These are phyloP conservation scores for Quercus gilva DNA, from an alignment of 306 rosid species.

Conservation along the genomic window DNA sequence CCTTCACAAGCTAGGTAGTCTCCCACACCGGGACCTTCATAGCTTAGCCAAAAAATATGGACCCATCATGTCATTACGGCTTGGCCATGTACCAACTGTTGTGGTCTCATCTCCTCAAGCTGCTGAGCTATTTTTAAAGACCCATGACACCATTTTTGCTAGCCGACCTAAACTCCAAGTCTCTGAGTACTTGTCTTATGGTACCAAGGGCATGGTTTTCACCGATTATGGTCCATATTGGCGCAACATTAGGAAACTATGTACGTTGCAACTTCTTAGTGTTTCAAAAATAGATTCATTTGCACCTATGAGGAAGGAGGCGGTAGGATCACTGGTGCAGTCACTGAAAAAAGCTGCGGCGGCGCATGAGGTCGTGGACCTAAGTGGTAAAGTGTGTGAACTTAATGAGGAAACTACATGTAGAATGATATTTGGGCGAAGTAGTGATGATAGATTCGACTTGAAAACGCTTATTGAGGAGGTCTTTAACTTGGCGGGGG, in stretches of 20 bases:
- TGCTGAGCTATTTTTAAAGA: too few relatives aligned
- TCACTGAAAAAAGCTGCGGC: neutral
- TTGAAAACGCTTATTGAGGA: constrained; percentile 9
- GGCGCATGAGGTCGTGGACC: constrained; percentile 9
- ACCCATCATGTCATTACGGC: too few relatives aligned
- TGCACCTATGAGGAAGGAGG: constrained; percentile 18
- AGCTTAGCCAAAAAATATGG: too few relatives aligned
- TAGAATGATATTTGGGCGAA: constrained; percentile 26
- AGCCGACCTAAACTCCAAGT: too few relatives aligned
- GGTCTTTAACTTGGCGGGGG: neutral
- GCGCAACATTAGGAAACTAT: too few relatives aligned
- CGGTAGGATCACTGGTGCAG: too few relatives aligned
- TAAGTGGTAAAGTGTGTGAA: neutral
- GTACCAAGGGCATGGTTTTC: neutral
- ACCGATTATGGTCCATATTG: constrained; percentile 6
- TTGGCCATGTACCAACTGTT: too few relatives aligned
- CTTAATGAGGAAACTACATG: constrained; percentile 11
- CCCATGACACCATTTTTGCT: too few relatives aligned
- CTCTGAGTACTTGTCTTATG: too few relatives aligned
- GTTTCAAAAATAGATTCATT: constrained; percentile 27
- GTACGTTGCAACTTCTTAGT: neutral
- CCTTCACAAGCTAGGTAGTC: too few relatives aligned
- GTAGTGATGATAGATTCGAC: constrained; percentile 9
- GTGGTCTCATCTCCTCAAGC: too few relatives aligned
- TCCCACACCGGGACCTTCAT: too few relatives aligned